Conservation (phyloP, 176 grass and related monocot genomes). For the Paspalum notatum region DNA sequence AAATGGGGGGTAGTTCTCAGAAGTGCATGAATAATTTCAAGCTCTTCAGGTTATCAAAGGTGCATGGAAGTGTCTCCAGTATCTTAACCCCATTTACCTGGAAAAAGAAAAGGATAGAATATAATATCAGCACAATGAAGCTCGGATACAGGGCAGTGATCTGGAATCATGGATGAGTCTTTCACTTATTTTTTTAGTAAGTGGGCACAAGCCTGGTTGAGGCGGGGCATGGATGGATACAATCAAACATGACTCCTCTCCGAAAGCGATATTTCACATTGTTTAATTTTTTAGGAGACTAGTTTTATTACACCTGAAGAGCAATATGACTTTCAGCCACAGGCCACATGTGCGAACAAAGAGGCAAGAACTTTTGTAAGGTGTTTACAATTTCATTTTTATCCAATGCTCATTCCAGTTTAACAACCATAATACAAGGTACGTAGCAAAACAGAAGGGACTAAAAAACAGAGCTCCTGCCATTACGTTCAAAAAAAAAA, state of each 20-base stretch:
- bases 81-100: conserved; percentile 6
- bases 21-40: conserved; percentile 30
- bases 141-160: background rate
- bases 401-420: background rate
- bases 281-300: background rate
- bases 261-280: background rate
- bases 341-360: background rate
- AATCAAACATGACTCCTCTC: background rate
- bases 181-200: background rate
- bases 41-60: conserved; percentile 21
- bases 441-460: background rate
- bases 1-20: conserved; percentile 26
- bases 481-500: too few relatives aligned
- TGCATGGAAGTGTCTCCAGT: conserved; percentile 30
- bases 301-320: background rate
- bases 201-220: background rate
- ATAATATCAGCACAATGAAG: background rate
- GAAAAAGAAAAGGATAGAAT: background rate
- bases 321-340: background rate
- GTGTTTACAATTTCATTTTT: background rate
- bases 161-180: background rate
- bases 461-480: too few relatives aligned
- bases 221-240: background rate
- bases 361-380: background rate
- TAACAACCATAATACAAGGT: background rate